Conservation (phyloP, 1,284 basidiomycete genomes). For the Hypsizygus ulmarius region DNA sequence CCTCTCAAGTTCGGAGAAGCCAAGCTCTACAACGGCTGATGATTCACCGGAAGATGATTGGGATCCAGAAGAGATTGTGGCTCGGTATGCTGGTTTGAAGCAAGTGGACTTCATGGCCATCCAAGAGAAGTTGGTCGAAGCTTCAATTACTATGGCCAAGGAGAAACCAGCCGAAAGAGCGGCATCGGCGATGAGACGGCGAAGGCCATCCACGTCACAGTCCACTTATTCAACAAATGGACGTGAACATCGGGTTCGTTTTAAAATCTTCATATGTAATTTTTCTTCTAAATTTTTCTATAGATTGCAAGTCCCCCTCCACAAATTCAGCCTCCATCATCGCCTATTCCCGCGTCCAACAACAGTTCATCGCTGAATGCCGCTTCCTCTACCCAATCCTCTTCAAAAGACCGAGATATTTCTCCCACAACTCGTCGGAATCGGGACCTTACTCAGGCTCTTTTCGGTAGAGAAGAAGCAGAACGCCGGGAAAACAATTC, state of each 20-base stretch:
- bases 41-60: conserved; percentile 50
- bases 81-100: conserved; percentile 61
- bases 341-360: conserved; percentile 29
- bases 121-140: conserved; percentile 67
- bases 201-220: conserved; percentile 77
- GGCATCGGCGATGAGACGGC: conserved; percentile 59
- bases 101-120: conserved; percentile 67
- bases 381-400: conserved; percentile 18
- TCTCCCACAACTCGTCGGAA: conserved; percentile 59
- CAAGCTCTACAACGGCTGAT: conserved; percentile 43
- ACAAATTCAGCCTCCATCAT: conserved; percentile 36
- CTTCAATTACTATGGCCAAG: conserved; percentile 53
- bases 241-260: conserved; percentile 49
- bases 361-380: conserved; percentile 29
- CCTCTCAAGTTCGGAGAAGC: conserved; percentile 42
- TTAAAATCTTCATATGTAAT: conserved; percentile 5
- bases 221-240: conserved; percentile 65
- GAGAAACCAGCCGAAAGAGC: conserved; percentile 60
- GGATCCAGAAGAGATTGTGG: conserved; percentile 65
- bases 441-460: conserved; percentile 65
- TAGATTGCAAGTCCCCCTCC: conserved; percentile 62
- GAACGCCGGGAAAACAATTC: conserved; percentile 27
- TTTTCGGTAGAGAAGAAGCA: conserved; percentile 58
- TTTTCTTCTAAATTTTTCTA: conserved; percentile 12
- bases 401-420: conserved; percentile 33